A percentile compares a stretch with the other conserved stretches of the same genome.
phyloP scores from a whole-genome alignment of 73 alveolate genomes.

The Durusdinium trenchii region DNA sequence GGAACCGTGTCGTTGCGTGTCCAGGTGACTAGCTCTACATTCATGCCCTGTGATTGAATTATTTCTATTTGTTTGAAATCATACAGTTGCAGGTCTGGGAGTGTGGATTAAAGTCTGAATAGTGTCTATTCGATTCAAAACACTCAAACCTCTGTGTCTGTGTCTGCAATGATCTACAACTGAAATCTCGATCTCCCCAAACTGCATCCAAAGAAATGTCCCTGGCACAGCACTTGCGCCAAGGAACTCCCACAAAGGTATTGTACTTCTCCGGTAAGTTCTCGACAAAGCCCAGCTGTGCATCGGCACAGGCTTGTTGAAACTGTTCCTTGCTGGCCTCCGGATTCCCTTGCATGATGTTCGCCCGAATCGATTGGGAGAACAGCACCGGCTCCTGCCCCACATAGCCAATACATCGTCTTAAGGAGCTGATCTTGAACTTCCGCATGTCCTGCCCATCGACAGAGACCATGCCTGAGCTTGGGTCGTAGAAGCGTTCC shows the following conservation, averaged over 20 bases:
- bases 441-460: conserved; percentile 65
- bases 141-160: no score
- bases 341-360: conserved; percentile 96
- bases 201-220: no score
- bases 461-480: conserved; percentile 62
- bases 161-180: no score
- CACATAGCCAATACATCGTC: conserved; percentile 93
- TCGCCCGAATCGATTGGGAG: conserved; percentile 96
- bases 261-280: conserved; percentile 46
- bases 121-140: no score
- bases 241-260: conserved; percentile 58
- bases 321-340: conserved; percentile 48
- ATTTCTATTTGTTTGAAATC: no score
- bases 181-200: no score
- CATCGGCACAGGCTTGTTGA: conserved; percentile 48
- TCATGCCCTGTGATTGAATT: no score
- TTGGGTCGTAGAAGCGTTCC: conserved; percentile 99
- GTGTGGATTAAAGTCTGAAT: no score
- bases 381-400: conserved; percentile 97
- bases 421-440: conserved; percentile 19
- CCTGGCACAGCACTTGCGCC: no score
- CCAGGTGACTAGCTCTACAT: no score
- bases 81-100: no score
- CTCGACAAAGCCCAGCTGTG: conserved; percentile 60
- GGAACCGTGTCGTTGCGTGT: no score